phyloP scores from a whole-genome alignment of 805 yeast species.

The Debaryomyces tyrocola region DNA sequence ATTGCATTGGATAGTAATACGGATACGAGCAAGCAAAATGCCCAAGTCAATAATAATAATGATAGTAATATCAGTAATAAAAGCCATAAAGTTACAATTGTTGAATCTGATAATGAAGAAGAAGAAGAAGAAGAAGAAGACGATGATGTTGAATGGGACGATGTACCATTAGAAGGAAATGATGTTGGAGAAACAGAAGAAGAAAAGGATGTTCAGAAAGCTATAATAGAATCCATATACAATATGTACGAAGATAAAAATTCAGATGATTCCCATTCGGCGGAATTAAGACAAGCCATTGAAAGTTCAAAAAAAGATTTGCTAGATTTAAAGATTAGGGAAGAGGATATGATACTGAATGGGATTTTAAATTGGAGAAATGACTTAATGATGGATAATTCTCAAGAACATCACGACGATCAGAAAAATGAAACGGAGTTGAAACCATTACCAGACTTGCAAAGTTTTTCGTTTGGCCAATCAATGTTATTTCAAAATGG shows the following conservation, averaged over 20 bases:
- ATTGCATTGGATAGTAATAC: slow-evolving; percentile 50
- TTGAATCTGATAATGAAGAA: background rate
- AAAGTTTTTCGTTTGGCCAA: slow-evolving; percentile 6
- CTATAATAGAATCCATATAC: slow-evolving; percentile 38
- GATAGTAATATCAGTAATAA: slow-evolving; percentile 4
- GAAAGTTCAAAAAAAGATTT: slow-evolving; percentile 48
- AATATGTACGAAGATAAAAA: slow-evolving; percentile 21
- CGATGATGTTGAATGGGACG: slow-evolving; percentile 68
- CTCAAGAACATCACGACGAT: background rate
- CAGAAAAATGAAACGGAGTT: background rate
- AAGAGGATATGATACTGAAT: slow-evolving; percentile 12
- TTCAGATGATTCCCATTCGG: slow-evolving; percentile 11
- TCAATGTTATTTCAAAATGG: slow-evolving; percentile 9
- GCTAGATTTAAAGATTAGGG: slow-evolving; percentile 23
- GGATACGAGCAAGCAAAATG: slow-evolving; percentile 10
- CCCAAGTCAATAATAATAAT: background rate
- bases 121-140: slow-evolving; percentile 13
- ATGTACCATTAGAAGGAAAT: slow-evolving; percentile 49
- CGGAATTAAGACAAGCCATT: slow-evolving; percentile 47
- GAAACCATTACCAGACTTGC: background rate
- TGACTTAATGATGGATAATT: background rate
- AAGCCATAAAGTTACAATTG: slow-evolving; percentile 3
- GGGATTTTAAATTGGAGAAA: slow-evolving; percentile 2
- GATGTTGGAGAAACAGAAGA: slow-evolving; percentile 23
- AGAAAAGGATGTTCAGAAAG: slow-evolving; percentile 25